Percentiles rank a stretch among this genome's conserved stretches.
Evolutionary conservation across 179 eudicot species (phyloP).

Genomic region (Sideroxylon spinosum): DNA sequence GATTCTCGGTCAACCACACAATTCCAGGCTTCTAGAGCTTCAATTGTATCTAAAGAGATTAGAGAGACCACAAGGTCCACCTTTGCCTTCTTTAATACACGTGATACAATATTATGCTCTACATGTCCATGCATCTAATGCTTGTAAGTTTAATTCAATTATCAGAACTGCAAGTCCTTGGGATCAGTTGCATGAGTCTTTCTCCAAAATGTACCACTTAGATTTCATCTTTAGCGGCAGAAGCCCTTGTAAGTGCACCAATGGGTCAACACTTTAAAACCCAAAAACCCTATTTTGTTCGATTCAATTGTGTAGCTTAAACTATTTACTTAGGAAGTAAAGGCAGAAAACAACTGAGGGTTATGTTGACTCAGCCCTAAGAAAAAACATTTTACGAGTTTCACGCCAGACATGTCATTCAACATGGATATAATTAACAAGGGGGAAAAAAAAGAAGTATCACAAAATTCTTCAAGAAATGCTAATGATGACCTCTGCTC

Average conservation of each 20-base stretch:
- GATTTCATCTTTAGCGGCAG: too few relatives aligned
- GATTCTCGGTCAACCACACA: background rate
- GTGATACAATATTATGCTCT: background rate
- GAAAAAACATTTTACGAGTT: background rate
- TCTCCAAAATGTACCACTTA: background rate
- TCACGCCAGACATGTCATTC: slow-evolving; percentile 3
- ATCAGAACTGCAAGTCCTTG: background rate
- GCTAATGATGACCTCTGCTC: slow-evolving; percentile 59
- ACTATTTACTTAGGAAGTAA: background rate
- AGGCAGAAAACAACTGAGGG: background rate
- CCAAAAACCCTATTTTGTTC: background rate
- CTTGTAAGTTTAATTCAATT: background rate
- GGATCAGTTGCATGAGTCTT: slow-evolving; percentile 12
- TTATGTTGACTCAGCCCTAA: background rate
- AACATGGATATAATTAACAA: background rate
- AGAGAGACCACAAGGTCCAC: background rate
- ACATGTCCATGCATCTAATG: background rate
- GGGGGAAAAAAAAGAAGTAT: background rate
- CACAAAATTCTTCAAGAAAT: background rate
- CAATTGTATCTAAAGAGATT: background rate
- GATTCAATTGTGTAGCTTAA: background rate
- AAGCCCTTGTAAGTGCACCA: background rate
- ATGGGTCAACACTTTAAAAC: background rate
- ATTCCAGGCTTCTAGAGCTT: background rate
- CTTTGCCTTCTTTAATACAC: slow-evolving; percentile 4